Conservation (phyloP, 768 basidiomycete species). For the Pisolithus orientalis region DNA sequence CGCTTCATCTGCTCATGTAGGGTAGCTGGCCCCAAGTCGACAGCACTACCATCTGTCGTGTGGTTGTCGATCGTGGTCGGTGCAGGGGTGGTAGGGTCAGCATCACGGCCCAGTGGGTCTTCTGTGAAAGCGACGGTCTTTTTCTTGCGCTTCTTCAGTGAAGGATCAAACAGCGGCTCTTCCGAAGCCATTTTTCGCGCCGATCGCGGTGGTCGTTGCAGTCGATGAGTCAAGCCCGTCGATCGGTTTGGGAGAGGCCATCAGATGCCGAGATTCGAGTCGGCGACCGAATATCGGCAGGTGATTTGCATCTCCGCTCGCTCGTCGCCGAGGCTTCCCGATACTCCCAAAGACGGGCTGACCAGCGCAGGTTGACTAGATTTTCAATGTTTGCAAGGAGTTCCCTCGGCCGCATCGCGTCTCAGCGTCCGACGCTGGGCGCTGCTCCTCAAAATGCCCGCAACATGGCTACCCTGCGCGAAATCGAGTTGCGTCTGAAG, state of each 20-base stretch:
- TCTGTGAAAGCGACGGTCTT: slow-evolving; percentile 82
- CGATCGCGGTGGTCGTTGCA: slow-evolving; percentile 9
- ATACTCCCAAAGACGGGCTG: slow-evolving; percentile 8
- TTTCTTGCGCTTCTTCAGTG: slow-evolving; percentile 84
- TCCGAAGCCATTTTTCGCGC: slow-evolving; percentile 45
- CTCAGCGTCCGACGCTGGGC: slow-evolving; percentile 34
- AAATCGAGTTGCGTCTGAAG: slow-evolving; percentile 94
- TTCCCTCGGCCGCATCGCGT: slow-evolving; percentile 38
- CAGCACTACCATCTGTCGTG: slow-evolving; percentile 62
- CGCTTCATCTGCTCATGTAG: slow-evolving; percentile 69
- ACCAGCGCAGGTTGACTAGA: slow-evolving; percentile 6
- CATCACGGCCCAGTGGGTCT: slow-evolving; percentile 76
- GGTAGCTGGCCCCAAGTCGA: slow-evolving; percentile 73
- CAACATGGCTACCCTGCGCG: slow-evolving; percentile 96
- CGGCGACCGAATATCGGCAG: slow-evolving; percentile 19
- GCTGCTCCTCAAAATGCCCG: slow-evolving; percentile 47
- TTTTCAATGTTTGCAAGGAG: slow-evolving; percentile 45
- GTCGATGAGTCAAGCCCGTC: slow-evolving; percentile 10
- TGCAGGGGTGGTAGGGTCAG: slow-evolving; percentile 74
- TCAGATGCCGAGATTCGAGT: slow-evolving; percentile 21
- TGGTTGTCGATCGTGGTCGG: slow-evolving; percentile 67
- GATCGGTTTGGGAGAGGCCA: neutral
- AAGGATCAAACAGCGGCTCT: slow-evolving; percentile 78
- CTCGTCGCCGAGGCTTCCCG: slow-evolving; percentile 37
- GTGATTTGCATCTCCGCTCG: slow-evolving; percentile 15